Base-by-base conservation (phyloP, 176 grass and related monocot species). In the Avena eriantha region DNA sequence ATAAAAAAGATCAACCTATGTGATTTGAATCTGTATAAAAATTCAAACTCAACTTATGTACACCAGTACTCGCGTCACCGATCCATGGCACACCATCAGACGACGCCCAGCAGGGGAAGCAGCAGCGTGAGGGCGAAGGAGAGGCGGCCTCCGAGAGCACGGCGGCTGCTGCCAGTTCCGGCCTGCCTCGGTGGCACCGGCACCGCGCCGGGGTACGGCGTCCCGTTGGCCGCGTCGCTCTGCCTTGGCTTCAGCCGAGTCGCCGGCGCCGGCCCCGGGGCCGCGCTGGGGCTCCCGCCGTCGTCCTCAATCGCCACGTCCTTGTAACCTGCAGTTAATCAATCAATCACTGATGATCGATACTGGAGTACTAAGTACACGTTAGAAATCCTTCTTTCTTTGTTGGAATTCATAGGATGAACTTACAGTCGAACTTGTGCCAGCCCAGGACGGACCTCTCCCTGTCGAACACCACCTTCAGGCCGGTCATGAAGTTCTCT, bases 401-500 rank as follows among this genome's bases (percentile, higher is more conserved):
- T 47, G 26, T 5, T 35, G 24, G 36, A 46, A 24, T 66, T 14
- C 11, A 13, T 47, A 0, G 1, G 3, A 10, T 17, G 58, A 51
- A 23, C 87, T 90, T 84, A 95, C 94, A 95, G 69, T 95, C 84
- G 84, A 90, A 90, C 4, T 89, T 1, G 31, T 93, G 69, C 94
- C 94, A 95, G 49, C 89, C 84, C 22, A 95, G 79, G 47, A 91
- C 86, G 8, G 88, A 86, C 26, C 51, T 77, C 81, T 95, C 80
- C 13, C 91, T 48, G 80, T 95, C 68, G 85, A 91, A 88, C 10
- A 95, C 91, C 0, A 95, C 72, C 10, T 91, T 93, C 7, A 95
- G 91, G 12, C 84, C 93, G 15, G 82, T 74, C 86, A 95, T 88
- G 86, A 95, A 95, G 72, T 93, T 93, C 84, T 95, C 93, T 95